Evolutionary conservation across 306 rosid genomes (phyloP), one percentile per base, ranked within the genome.

Genomic region (Rosa chinensis): DNA sequence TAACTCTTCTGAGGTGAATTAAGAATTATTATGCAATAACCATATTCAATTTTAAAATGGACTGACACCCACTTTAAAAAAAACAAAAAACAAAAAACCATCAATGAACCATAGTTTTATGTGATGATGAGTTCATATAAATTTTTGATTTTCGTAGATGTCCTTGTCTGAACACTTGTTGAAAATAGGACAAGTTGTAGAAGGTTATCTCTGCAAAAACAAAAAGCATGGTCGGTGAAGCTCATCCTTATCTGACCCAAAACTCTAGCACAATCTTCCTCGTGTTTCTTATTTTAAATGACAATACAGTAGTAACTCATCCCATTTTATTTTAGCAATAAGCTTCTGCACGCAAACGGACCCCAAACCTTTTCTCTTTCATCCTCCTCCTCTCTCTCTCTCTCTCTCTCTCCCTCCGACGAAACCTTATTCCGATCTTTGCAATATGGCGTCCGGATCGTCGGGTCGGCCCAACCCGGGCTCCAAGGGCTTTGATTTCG

Each of bases 401-500:
- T 18, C 53, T 58, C n/a, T 73, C 37, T 76, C 72, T 21, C 16
- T 53, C 47, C 62, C 68, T 28, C 80, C 32, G 10, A 37, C 10
- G 2, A 18, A 74, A 35, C 37, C 73, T 53, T 23, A 17, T 17
- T 56, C 37, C 37, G 62, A 78, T 86, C 81, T n/a, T 9, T 59
- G n/a, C 53, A 69, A 50, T 59, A 94, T 94, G 98, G 97, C 96
- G 69, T 93, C 99, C 69, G 99, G 99, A 80, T 93, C 98, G 0
- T 84, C 92, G 56, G 87, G 76, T 78, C 92, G 94, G 81, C 82
- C 83, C 28, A 95, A 92, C 75, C 81, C 90, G 49, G 87, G 80
- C 52, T 88, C 95, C 20, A 88, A 90, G 64, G 86, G 87, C 0
- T 83, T 89, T 58, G 90, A 92, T 88, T 90, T 89, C 58, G 88